A percentile compares a stretch with the other conserved stretches of the same genome.
Evolutionary conservation across 352 stramenopile species (phyloP).

Genomic region (Phytopythium montanum): DNA sequence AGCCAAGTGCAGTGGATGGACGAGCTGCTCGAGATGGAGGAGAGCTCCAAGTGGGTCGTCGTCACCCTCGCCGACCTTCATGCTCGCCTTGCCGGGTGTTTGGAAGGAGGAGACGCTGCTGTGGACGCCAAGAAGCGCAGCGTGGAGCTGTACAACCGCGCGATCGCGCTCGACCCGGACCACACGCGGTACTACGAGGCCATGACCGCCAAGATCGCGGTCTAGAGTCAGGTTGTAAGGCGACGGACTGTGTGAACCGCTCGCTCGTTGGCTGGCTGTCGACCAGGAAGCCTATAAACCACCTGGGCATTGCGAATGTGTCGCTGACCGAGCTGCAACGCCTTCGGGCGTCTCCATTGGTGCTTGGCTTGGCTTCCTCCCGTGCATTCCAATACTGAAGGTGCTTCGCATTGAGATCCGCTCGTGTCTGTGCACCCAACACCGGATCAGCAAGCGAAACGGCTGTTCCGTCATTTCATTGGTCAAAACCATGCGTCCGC

Average conservation of each 20-base stretch:
- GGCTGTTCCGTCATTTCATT: neutral
- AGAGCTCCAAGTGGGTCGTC: constrained; percentile 68
- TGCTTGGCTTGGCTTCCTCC: neutral
- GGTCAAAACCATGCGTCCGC: neutral
- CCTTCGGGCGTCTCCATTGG: neutral
- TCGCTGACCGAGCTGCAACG: neutral
- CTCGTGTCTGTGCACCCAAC: neutral
- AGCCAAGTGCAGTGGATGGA: constrained; percentile 80
- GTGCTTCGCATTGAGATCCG: neutral
- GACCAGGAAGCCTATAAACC: neutral
- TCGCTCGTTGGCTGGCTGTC: neutral
- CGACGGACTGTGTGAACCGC: neutral
- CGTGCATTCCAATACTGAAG: neutral
- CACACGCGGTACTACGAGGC: constrained; percentile 61
- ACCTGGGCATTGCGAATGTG: neutral
- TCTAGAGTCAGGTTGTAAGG: neutral
- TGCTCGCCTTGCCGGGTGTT: constrained; percentile 23
- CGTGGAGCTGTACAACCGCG: constrained; percentile 41
- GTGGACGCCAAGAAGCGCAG: constrained; percentile 38
- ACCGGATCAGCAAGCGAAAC: constrained; percentile 3
- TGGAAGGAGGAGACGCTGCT: constrained; percentile 13
- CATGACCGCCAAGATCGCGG: constrained; percentile 33
- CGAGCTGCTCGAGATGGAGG: constrained; percentile 81
- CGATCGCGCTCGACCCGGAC: constrained; percentile 48
- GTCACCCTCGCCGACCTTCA: constrained; percentile 59